Conservation (phyloP, 2,329 filamentous ascomycete species). For the Remersonia thermophila region DNA sequence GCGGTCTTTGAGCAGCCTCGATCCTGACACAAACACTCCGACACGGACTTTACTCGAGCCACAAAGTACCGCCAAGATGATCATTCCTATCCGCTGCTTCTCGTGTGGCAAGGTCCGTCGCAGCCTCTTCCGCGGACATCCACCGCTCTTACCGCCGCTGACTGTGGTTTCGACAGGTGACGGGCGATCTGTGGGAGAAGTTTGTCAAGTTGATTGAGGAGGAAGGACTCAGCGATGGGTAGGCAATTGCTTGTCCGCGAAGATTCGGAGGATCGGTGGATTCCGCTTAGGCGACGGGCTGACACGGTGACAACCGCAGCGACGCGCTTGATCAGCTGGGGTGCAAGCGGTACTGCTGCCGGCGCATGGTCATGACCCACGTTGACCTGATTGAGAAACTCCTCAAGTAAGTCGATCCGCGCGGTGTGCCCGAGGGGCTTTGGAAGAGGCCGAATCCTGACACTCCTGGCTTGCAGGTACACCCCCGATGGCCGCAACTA, state of each 20-base stretch:
- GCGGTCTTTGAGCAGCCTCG: too few species aligned
- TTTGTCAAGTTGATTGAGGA: conserved; percentile 84
- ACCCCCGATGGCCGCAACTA: conserved; percentile 51
- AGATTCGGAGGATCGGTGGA: neutral
- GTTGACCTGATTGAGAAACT: conserved; percentile 98
- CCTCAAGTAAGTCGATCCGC: conserved; percentile 54
- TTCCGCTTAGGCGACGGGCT: conserved; percentile 15
- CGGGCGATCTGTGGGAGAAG: conserved; percentile 92
- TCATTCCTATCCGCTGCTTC: conserved; percentile 97
- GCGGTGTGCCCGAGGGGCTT: neutral
- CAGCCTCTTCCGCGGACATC: conserved; percentile 4
- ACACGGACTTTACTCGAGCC: too few species aligned
- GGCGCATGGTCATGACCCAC: conserved; percentile 98
- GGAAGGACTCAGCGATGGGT: conserved; percentile 61
- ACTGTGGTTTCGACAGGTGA: conserved; percentile 52
- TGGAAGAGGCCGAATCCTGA: conserved; percentile 2
- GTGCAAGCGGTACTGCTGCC: conserved; percentile 93
- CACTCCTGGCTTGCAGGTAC: conserved; percentile 30
- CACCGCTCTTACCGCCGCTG: conserved; percentile 16
- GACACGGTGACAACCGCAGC: conserved; percentile 34
- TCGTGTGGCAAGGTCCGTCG: conserved; percentile 85
- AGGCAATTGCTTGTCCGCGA: neutral
- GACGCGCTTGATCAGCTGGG: conserved; percentile 94
- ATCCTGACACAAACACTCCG: too few species aligned
- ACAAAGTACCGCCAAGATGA: conserved; percentile 56